Percentiles rank a stretch among this genome's conserved stretches.
These are phyloP conservation scores for Microbotryum saponariae DNA, from an alignment of 1,284 basidiomycete genomes.

Conservation along the genomic window DNA sequence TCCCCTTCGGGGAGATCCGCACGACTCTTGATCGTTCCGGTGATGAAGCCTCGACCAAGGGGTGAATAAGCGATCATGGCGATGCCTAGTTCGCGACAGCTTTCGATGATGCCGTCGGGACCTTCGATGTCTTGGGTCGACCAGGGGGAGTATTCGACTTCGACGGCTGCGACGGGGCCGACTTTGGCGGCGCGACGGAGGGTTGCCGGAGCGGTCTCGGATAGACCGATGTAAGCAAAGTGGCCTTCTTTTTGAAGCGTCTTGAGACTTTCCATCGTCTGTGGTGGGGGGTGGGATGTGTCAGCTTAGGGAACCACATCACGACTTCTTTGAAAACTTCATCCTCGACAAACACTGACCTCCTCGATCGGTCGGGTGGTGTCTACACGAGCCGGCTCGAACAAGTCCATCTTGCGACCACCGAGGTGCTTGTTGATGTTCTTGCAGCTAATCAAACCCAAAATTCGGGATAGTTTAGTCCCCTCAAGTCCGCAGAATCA, in stretches of 20 bases:
- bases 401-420: constrained; percentile 38
- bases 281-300: constrained; percentile 3
- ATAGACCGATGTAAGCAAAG: constrained; percentile 37
- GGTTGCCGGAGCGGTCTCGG: constrained; percentile 27
- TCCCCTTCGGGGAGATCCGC: constrained; percentile 53
- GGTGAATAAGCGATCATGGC: constrained; percentile 56
- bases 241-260: constrained; percentile 35
- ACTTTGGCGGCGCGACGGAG: constrained; percentile 33
- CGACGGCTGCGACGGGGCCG: constrained; percentile 34
- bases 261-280: constrained; percentile 33
- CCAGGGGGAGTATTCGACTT: constrained; percentile 44
- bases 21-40: constrained; percentile 50
- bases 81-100: constrained; percentile 47
- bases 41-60: constrained; percentile 56
- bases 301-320: constrained; percentile 13
- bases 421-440: constrained; percentile 33
- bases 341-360: background rate
- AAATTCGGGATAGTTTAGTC: too few relatives aligned
- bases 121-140: constrained; percentile 42
- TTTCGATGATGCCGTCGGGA: constrained; percentile 40
- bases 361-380: constrained; percentile 20
- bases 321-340: background rate
- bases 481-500: too few relatives aligned
- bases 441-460: background rate
- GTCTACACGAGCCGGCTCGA: constrained; percentile 31